Base-by-base conservation (phyloP, 441 rosid species). In the Francoa sonchifolia region DNA sequence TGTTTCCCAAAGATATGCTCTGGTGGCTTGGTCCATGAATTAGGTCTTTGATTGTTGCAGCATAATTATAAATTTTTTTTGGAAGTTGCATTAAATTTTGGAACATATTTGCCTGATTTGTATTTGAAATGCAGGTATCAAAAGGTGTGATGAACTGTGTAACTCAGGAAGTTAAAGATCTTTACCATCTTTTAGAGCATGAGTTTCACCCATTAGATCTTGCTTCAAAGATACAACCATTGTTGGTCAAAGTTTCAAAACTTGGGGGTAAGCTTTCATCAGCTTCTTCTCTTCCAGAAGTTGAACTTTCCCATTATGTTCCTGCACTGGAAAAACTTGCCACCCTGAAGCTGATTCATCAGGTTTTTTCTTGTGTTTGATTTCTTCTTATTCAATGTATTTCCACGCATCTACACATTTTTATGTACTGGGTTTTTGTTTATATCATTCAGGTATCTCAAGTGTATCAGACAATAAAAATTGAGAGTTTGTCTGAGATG, bases 71-170 rank as follows among this genome's bases (percentile, higher is more conserved):
- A n/a, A n/a, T n/a, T n/a, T n/a, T n/a, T n/a, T n/a, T n/a, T n/a
- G n/a, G n/a, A n/a, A n/a, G n/a, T n/a, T n/a, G n/a, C n/a, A n/a
- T n/a, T n/a, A n/a, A n/a, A n/a, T n/a, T n/a, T n/a, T 16, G 22
- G 39, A 18, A 16, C 19, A 20, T 15, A 17, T 21, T 25, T 48
- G 46, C 36, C 38, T 44, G 41, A 44, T 36, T 42, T 55, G 41
- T 30, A 31, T 47, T 33, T 39, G 4, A 7, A 27, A 60, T 39
- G 44, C 58, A 86, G 99, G 93, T 77, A 4, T 67, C 81, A 18
- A 87, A 78, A 61, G 99, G 99, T 48, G 96, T 87, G 30, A 50
- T 87, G 57, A 77, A 85, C 59, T 92, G 95, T 77, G 96, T 79
- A 2, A 77, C 73, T 17, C 99, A 79, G 63, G 99, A 92, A 62